Base-by-base conservation (phyloP, 2,329 filamentous ascomycete species). In the Xenoacremonium recifei region DNA sequence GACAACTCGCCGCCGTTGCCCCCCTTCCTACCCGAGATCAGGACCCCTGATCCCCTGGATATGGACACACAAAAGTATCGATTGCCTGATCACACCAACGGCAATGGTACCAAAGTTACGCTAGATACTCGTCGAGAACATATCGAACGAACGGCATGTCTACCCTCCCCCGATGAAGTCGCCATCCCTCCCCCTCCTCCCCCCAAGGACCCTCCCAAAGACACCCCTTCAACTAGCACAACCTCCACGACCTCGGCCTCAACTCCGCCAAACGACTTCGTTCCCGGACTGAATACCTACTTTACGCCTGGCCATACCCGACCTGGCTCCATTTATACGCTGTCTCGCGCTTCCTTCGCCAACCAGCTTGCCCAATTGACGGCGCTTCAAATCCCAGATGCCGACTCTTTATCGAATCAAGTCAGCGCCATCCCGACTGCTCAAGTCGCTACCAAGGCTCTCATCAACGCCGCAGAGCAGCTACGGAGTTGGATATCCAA, bases 401-500 rank as follows among this genome's bases (percentile, higher is more conserved):
- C 92, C 39, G 83, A 85, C 32, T 85, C 88, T 1, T 75, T 99
- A 17, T 89, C 89, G 20, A 86, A 83, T 49, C 89, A 85, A 59
- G 90, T 99, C 36, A 81, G 84, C 7, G 84, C 88, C 13, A 93
- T 97, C 35, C 82, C 89, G 9, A 93, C 87, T 0, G 89, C 91
- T 3, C 83, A 87, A 45, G 80, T 84, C n/a, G 93, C 92, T 19
- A 82, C 89, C 9, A 86, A 82, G 46, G 89, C 90, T 1, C 76
- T 97, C 40, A 85, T 89, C 51, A 87, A 88, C 53, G 89, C 92
- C 10, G 89, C 91, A 4, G 89, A 95, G 48, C 91, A 97, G 65
- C 97, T 99, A 52, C 80, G 86, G 49, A 85, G 86, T 58, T 99
- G 93, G 93, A 96, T 96, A 60, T 79, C 80, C 50, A 96, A 96